Evolutionary conservation across 129 eudicot genomes (phyloP).

Genomic region (Deinandra increscens): DNA sequence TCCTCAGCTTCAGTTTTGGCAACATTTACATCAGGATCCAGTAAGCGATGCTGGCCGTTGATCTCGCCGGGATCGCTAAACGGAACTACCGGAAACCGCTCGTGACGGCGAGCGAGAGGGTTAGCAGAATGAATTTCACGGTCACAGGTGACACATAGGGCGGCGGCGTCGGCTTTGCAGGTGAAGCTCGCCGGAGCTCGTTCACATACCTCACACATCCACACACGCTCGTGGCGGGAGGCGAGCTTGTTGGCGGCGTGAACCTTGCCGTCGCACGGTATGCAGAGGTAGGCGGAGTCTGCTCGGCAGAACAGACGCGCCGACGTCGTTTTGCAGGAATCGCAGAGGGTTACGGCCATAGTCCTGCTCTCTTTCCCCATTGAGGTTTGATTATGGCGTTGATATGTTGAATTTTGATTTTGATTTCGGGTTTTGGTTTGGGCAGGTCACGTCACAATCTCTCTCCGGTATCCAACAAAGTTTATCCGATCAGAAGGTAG

Average conservation of each 20-base stretch:
- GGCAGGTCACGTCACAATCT: slow-evolving; percentile 5
- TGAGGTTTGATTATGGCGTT: slow-evolving; percentile 4
- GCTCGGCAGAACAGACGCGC: slow-evolving; percentile 70
- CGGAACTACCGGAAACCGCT: slow-evolving; percentile 66
- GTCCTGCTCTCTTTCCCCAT: slow-evolving; percentile 45
- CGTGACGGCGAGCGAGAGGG: slow-evolving; percentile 87
- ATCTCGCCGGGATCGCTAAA: slow-evolving; percentile 48
- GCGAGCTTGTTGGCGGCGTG: slow-evolving; percentile 97
- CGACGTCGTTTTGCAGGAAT: slow-evolving; percentile 71
- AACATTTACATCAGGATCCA: slow-evolving; percentile 31
- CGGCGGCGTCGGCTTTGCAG: slow-evolving; percentile 93
- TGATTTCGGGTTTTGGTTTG: slow-evolving; percentile 5
- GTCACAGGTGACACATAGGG: slow-evolving; percentile 70
- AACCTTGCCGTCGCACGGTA: slow-evolving; percentile 58
- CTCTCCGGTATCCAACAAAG: slow-evolving; percentile 17
- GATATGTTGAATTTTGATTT: background rate
- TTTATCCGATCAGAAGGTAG: background rate
- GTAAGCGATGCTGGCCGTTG: slow-evolving; percentile 1
- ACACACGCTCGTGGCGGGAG: slow-evolving; percentile 84
- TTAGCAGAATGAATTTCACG: slow-evolving; percentile 76
- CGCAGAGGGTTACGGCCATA: slow-evolving; percentile 55
- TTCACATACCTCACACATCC: slow-evolving; percentile 91
- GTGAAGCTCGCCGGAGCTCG: slow-evolving; percentile 78
- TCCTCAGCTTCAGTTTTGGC: slow-evolving; percentile 53
- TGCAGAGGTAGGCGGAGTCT: slow-evolving; percentile 78